Base-by-base conservation (phyloP, 306 rosid species). In the Begonia fuchsioides region DNA sequence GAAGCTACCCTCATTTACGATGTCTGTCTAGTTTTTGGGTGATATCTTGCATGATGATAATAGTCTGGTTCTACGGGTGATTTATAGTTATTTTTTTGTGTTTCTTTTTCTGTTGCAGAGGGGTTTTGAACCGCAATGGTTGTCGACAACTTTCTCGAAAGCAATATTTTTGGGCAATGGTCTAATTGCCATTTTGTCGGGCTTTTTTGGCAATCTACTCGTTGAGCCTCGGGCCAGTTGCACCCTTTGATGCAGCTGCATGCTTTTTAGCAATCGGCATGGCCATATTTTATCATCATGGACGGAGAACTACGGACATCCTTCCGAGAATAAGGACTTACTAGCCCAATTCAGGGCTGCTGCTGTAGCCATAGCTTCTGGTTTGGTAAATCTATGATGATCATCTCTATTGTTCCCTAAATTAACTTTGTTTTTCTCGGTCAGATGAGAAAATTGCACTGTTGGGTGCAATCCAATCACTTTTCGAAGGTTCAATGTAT, bases 401-500 rank as follows among this genome's bases (percentile, higher is more conserved):
- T 26, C 35, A 26, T 26, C 35, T 26, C 35, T 26, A 26, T 26
- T 26, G 32, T 20, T 2, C 32, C 3, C 32, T 7, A n/a, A n/a
- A 3, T 49, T 47, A 19, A 39, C 17, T 67, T 55, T 15, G 41
- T 26, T 26, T 26, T 12, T 50, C 38, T 54, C 47, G 26, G 17
- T 60, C 65, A 73, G 75, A 73, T 84, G 98, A 90, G 73, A 90
- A 79, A 65, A 85, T 90, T 32, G 94, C 95, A 3, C 67, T 90
- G 76, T 67, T 90, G 47, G 98, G 98, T 58, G 95, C 98, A 45
- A 90, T 90, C 66, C 98, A 90, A 68, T 90, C 98, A 67, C 75
- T 90, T 39, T 90, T 90, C 69, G 98, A 90, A 79, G 98, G 98
- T 57, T 90, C 98, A 14, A 90, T 90, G 98, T 90, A 90, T 54